Evolutionary conservation across 2,329 filamentous ascomycete genomes (phyloP).

Genomic region (Trichophyton mentagrophytes): DNA sequence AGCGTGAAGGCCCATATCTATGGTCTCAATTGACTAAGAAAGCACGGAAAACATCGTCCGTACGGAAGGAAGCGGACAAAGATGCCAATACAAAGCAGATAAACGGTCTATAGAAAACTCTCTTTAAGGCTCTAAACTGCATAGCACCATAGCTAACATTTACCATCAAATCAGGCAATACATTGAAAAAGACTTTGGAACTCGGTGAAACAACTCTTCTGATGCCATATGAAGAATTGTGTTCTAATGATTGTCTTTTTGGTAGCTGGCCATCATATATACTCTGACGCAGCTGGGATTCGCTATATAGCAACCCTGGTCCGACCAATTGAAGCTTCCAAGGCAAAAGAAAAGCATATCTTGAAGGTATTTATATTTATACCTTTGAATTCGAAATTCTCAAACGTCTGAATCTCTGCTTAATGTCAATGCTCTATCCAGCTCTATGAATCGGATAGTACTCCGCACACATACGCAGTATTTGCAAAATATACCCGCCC

Average conservation of each 20-base stretch:
- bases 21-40: slow-evolving; percentile 17
- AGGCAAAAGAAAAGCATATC: slow-evolving; percentile 45
- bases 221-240: not conserved
- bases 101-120: not conserved
- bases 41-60: slow-evolving; percentile 25
- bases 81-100: not conserved
- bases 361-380: slow-evolving; percentile 37
- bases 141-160: not conserved
- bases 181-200: not conserved
- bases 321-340: slow-evolving; percentile 37
- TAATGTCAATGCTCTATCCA: slow-evolving; percentile 25
- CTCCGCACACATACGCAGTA: slow-evolving; percentile 49
- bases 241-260: not conserved
- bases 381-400: not conserved
- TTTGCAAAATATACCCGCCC: slow-evolving; percentile 37
- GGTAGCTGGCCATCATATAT: slow-evolving; percentile 51
- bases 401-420: not conserved
- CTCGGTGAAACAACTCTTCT: not conserved
- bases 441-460: slow-evolving; percentile 53
- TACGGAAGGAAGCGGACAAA: not conserved
- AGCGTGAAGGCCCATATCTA: slow-evolving; percentile 24
- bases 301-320: slow-evolving; percentile 51
- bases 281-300: slow-evolving; percentile 50
- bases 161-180: not conserved
- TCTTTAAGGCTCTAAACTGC: not conserved